Evolutionary conservation across 2,329 filamentous ascomycete species (phyloP).

Genomic region (Fusarium multiceps): DNA sequence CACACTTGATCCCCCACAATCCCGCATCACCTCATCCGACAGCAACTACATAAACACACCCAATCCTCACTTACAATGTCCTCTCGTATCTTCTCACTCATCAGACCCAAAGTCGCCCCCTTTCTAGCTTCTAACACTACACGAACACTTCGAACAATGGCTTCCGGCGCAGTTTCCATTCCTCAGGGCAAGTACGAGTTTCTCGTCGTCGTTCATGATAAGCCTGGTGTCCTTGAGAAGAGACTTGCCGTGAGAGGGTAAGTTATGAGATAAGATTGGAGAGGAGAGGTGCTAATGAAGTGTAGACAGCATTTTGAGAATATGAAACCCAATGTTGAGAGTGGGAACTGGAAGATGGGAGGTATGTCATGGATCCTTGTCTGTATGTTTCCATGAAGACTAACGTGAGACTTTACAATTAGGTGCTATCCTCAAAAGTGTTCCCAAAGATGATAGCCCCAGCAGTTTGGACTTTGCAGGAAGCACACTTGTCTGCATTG

Average conservation of each 20-base stretch:
- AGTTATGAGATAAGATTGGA: no score
- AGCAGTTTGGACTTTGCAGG: constrained; percentile 76
- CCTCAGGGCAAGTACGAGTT: constrained; percentile 66
- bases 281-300: constrained; percentile 22
- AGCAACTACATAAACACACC: constrained; percentile 15
- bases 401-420: no score
- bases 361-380: constrained; percentile 54
- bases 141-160: constrained; percentile 50
- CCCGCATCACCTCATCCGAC: background rate
- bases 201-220: constrained; percentile 76
- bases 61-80: constrained; percentile 14
- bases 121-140: constrained; percentile 1
- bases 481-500: constrained; percentile 75
- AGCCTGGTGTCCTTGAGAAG: constrained; percentile 69
- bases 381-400: no score
- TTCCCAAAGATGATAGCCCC: constrained; percentile 70
- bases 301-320: constrained; percentile 64
- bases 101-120: constrained; percentile 6
- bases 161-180: constrained; percentile 39
- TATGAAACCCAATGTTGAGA: constrained; percentile 62
- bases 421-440: constrained; percentile 75
- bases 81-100: constrained; percentile 28
- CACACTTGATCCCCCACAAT: constrained; percentile 27
- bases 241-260: constrained; percentile 70
- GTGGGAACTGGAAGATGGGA: constrained; percentile 72